Conservation (phyloP, 169 alveolate genomes). For the Plasmodium knowlesi region DNA sequence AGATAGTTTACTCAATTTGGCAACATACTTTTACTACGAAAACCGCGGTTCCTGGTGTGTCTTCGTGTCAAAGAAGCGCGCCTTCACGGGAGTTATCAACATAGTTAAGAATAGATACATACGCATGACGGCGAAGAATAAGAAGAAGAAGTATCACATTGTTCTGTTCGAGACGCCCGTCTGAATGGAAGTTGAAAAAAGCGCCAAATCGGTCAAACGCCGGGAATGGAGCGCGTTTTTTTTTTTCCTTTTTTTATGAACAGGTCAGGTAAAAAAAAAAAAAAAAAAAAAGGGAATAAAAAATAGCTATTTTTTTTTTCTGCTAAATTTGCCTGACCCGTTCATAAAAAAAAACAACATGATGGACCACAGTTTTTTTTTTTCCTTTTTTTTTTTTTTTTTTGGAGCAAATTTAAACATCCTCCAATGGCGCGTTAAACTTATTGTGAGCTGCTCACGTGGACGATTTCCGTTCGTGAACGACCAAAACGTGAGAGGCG, state of each 20-base stretch:
- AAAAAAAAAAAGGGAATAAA: too few species aligned
- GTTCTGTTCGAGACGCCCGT: conserved; percentile 65
- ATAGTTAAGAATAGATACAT: conserved; percentile 51
- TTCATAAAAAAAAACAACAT: too few species aligned
- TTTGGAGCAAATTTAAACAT: too few species aligned
- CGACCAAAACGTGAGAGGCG: neutral
- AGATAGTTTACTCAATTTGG: conserved; percentile 34
- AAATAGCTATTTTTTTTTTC: too few species aligned
- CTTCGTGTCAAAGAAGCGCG: conserved; percentile 24
- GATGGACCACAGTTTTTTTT: too few species aligned
- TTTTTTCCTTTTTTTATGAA: too few species aligned
- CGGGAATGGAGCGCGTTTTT: neutral
- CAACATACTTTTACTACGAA: conserved; percentile 55
- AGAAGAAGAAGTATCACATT: conserved; percentile 34
- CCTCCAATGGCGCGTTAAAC: too few species aligned
- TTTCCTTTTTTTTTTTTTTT: too few species aligned
- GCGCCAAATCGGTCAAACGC: too few species aligned
- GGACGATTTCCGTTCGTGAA: neutral
- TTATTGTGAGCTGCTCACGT: too few species aligned
- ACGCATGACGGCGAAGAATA: conserved; percentile 62
- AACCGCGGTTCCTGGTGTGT: conserved; percentile 71
- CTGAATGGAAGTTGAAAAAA: neutral
- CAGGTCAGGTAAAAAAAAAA: too few species aligned
- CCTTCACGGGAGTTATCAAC: conserved; percentile 31
- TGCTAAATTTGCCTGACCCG: too few species aligned